A percentile compares a stretch with the other conserved stretches of the same genome.
phyloP scores from a whole-genome alignment of 305 asterid genomes.

The Solanum hybrid region DNA sequence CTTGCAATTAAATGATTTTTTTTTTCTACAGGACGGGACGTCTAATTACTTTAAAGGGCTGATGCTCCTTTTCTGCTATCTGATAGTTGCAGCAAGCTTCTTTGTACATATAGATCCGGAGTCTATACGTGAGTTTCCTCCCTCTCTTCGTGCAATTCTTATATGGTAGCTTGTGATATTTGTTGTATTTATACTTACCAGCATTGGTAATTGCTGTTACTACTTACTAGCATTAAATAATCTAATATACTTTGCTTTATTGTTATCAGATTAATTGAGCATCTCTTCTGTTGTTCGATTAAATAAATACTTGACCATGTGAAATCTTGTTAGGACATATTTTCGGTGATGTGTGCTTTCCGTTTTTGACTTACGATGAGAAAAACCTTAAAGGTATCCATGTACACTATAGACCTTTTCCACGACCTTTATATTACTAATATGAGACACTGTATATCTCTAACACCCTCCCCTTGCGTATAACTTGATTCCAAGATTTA shows the following conservation, averaged over 20 bases:
- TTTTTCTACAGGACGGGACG: conserved; percentile 60
- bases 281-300: not conserved
- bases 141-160: not conserved
- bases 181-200: not conserved
- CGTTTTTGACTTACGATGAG: not conserved
- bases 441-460: not conserved
- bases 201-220: not conserved
- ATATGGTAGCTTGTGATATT: not conserved
- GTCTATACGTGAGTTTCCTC: conserved; percentile 42
- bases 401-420: not conserved
- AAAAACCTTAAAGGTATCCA: not conserved
- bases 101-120: conserved; percentile 68
- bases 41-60: conserved; percentile 80
- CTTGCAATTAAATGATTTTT: not conserved
- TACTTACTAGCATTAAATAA: not conserved
- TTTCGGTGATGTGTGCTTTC: not conserved
- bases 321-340: not conserved
- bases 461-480: not conserved
- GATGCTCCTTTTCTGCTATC: conserved; percentile 76
- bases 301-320: not conserved
- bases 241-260: not conserved
- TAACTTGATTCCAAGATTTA: not conserved
- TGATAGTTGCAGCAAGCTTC: conserved; percentile 83
- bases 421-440: not conserved
- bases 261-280: not conserved